phyloP scores from a whole-genome alignment of 768 basidiomycete genomes.

The Crucibulum laeve region DNA sequence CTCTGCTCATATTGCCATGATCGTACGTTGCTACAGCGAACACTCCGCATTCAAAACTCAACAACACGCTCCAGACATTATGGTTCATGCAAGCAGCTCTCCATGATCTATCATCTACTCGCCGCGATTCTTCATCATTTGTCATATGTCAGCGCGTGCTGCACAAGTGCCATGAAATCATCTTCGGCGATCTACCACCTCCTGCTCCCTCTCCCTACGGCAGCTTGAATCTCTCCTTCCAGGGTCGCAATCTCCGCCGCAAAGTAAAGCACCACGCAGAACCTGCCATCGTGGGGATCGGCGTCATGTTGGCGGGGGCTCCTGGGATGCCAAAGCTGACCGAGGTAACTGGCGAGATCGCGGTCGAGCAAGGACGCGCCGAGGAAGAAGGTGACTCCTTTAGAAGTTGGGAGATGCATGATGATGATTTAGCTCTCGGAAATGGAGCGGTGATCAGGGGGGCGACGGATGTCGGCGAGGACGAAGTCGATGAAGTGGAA shows the following conservation, averaged over 20 bases:
- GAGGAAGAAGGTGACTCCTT: constrained; percentile 54
- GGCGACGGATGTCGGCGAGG: constrained; percentile 22
- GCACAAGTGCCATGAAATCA: constrained; percentile 92
- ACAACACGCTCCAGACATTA: constrained; percentile 57
- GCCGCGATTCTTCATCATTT: constrained; percentile 73
- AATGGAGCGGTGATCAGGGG: constrained; percentile 4
- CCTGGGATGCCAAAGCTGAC: constrained; percentile 76
- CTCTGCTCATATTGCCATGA: constrained; percentile 93
- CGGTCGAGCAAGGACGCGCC: constrained; percentile 83
- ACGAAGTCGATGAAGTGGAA: constrained; percentile 42
- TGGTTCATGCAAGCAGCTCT: constrained; percentile 99
- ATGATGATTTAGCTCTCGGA: constrained; percentile 41
- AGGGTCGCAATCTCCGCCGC: constrained; percentile 45
- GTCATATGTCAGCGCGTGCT: constrained; percentile 88
- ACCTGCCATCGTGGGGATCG: constrained; percentile 82
- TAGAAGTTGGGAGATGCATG: constrained; percentile 40
- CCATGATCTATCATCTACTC: constrained; percentile 62
- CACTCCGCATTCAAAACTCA: constrained; percentile 8
- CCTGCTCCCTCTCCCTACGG: constrained; percentile 66
- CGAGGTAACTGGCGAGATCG: constrained; percentile 74
- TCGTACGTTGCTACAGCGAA: constrained; percentile 55
- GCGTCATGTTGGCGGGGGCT: constrained; percentile 70
- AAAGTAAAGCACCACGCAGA: constrained; percentile 71
- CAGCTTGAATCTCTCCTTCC: constrained; percentile 44
- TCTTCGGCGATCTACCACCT: constrained; percentile 82